phyloP scores from a whole-genome alignment of 306 rosid species.

The Glycine tomentella region DNA sequence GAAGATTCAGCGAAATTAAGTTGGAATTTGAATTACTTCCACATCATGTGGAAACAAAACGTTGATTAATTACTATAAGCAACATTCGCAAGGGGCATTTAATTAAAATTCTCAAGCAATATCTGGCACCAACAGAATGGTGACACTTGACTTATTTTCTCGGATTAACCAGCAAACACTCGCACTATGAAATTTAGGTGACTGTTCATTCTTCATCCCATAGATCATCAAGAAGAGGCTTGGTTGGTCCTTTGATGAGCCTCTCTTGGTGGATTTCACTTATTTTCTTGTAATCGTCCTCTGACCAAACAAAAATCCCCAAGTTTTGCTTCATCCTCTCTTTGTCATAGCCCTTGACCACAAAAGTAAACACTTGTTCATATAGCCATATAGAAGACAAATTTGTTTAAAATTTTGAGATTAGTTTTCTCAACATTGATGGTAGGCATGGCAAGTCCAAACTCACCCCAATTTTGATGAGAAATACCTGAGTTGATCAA shows the following conservation, averaged over 20 bases:
- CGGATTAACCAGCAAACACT: neutral
- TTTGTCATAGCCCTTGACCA: constrained; percentile 56
- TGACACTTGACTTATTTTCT: neutral
- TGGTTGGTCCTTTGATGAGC: constrained; percentile 59
- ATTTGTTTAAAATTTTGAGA: neutral
- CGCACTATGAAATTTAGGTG: neutral
- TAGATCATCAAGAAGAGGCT: constrained; percentile 57
- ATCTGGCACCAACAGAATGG: neutral
- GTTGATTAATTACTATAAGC: neutral
- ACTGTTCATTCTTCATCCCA: constrained; percentile 50
- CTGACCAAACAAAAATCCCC: constrained; percentile 54
- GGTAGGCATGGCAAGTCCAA: too few relatives aligned
- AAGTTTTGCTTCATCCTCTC: constrained; percentile 59
- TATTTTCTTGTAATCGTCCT: constrained; percentile 52
- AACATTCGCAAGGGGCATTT: neutral
- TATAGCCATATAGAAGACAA: constrained; percentile 56
- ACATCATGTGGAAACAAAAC: neutral
- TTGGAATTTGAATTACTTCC: neutral
- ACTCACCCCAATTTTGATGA: too few relatives aligned
- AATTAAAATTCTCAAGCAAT: neutral
- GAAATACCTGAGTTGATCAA: too few relatives aligned
- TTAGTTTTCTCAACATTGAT: neutral
- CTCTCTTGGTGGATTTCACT: constrained; percentile 53
- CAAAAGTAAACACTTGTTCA: constrained; percentile 52
- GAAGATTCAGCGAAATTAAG: neutral